These are phyloP conservation scores for Comarum palustre DNA, from an alignment of 306 rosid species.

Conservation along the genomic window DNA sequence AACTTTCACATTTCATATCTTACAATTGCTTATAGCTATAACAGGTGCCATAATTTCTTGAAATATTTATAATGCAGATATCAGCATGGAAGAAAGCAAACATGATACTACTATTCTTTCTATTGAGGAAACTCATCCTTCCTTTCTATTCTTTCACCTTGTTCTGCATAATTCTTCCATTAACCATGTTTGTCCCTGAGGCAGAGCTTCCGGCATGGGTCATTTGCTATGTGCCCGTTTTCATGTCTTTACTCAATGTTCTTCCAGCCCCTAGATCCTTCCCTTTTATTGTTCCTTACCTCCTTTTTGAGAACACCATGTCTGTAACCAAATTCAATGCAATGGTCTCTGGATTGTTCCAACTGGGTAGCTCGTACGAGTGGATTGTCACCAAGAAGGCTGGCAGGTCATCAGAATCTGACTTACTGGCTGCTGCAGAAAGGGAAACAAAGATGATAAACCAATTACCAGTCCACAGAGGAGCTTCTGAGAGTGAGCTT, in stretches of 20 bases:
- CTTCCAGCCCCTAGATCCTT: slow-evolving; percentile 91
- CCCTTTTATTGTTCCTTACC: slow-evolving; percentile 91
- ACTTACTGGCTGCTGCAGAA: slow-evolving; percentile 72
- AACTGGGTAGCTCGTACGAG: slow-evolving; percentile 90
- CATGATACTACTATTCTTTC: slow-evolving; percentile 78
- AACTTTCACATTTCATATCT: slow-evolving; percentile 10
- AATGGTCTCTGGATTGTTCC: slow-evolving; percentile 90
- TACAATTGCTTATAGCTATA: background rate
- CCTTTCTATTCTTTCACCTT: slow-evolving; percentile 93
- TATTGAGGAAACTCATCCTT: slow-evolving; percentile 83
- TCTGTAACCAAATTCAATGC: slow-evolving; percentile 97
- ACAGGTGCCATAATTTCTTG: slow-evolving; percentile 14
- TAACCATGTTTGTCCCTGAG: slow-evolving; percentile 95
- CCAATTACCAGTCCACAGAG: slow-evolving; percentile 56
- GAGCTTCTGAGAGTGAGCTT: slow-evolving; percentile 72
- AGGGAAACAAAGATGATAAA: slow-evolving; percentile 52
- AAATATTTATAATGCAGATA: slow-evolving; percentile 56
- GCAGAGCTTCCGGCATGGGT: slow-evolving; percentile 96
- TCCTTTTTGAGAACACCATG: slow-evolving; percentile 91
- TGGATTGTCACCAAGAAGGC: slow-evolving; percentile 95
- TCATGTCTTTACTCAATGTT: slow-evolving; percentile 85
- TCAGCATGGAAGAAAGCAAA: slow-evolving; percentile 83
- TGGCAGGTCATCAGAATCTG: slow-evolving; percentile 85
- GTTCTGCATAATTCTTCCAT: slow-evolving; percentile 91
- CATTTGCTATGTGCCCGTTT: slow-evolving; percentile 83